Base-by-base conservation (phyloP, 129 eudicot genomes). In the Cynara cardunculus region DNA sequence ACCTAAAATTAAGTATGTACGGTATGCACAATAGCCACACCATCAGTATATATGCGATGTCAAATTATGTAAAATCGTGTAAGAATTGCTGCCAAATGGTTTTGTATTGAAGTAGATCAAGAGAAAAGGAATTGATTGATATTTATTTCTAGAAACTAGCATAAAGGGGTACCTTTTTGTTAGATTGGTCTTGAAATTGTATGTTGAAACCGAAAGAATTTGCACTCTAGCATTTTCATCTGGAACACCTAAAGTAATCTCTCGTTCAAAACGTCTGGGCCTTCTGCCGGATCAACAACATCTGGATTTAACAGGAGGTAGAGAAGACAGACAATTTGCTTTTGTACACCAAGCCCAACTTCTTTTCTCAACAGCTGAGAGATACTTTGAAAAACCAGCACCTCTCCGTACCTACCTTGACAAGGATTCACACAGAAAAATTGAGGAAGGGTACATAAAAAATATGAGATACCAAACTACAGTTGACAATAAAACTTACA, bases 331-430 rank as follows among this genome's bases (percentile, higher is more conserved):
- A 31, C 3, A 4, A 4, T 4, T 31, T 31, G 35, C 35, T 31
- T 31, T 4, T 31, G 5, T 5, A 31, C 35, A 31, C 35, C 35
- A 4, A 31, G 35, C 27, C 35, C 67, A 73, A 28, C 85, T 82
- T 87, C 94, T 82, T 87, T 92, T 78, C 87, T 84, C 81, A 95
- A 78, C 31, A 95, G 83, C 77, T 79, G 86, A 74, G 94, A 84
- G 39, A 95, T 71, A 79, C 79, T 91, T 86, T 80, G 87, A 79
- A 89, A 92, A 35, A 84, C 84, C 10, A 67, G 2, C 49, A 76
- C 81, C 62, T 84, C 84, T 70, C 83, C 91, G 84, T 86, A 95
- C 87, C 99, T 95, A 82, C 72, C 71, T 84, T 31, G 73, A 41
- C 73, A 85, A 46, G 30, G 71, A 74, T 19, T 79, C n/a, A 78